Conservation (phyloP, 148 eudicot genomes). For the Cornus controversa region DNA sequence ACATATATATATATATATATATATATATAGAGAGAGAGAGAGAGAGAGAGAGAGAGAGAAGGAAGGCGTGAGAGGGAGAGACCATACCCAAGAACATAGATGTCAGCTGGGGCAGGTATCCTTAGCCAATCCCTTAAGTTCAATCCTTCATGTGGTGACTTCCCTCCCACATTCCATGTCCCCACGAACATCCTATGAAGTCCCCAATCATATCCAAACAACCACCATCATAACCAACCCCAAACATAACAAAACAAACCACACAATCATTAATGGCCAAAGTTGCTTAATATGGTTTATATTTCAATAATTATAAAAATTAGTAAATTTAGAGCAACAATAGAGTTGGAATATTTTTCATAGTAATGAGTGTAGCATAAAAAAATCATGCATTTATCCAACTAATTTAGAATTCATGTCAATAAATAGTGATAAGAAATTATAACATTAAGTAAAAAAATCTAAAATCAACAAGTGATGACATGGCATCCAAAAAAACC, state of each 20-base stretch:
- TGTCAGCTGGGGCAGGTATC: slow-evolving; percentile 55
- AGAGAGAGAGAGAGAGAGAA: too few species aligned
- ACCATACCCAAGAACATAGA: slow-evolving; percentile 66
- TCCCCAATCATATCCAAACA: background rate
- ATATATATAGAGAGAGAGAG: background rate
- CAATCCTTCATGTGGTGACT: slow-evolving; percentile 49
- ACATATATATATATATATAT: background rate
- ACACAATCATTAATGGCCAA: background rate
- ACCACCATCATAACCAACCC: background rate
- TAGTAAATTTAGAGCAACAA: too few species aligned
- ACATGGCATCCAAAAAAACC: too few species aligned
- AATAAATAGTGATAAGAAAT: too few species aligned
- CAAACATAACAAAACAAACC: background rate
- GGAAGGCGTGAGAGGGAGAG: background rate
- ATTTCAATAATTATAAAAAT: too few species aligned
- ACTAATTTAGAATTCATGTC: too few species aligned
- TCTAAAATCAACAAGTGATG: too few species aligned
- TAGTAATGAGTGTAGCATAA: too few species aligned
- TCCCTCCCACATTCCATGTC: slow-evolving; percentile 84
- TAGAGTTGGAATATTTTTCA: too few species aligned
- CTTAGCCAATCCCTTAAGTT: slow-evolving; percentile 52
- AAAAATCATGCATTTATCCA: too few species aligned
- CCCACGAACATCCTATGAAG: slow-evolving; percentile 60
- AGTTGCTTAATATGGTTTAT: too few species aligned
- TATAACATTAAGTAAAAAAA: too few species aligned